Percentiles rank a stretch among this genome's conserved stretches.
Conservation (phyloP, 345 rosid genomes). For the Capsella bursapastoris region DNA sequence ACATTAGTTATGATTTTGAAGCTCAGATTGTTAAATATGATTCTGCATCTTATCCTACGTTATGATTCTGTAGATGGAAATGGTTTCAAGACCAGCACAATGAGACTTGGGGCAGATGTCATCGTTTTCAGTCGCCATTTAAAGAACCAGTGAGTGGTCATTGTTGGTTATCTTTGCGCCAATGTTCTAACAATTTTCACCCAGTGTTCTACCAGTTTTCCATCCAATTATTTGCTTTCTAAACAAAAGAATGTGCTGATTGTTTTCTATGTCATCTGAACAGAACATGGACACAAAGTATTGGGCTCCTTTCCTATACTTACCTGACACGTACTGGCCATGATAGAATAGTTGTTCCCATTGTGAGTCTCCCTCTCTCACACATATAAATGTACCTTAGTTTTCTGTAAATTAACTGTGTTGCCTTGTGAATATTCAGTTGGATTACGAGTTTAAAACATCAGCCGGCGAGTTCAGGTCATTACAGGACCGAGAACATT, state of each 20-base stretch:
- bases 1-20: slow-evolving; percentile 18
- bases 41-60: slow-evolving; percentile 30
- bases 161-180: slow-evolving; percentile 10
- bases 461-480: slow-evolving; percentile 48
- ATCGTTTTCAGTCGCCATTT: slow-evolving; percentile 82
- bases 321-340: slow-evolving; percentile 73
- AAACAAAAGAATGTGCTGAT: slow-evolving; percentile 21
- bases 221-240: slow-evolving; percentile 10
- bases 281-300: slow-evolving; percentile 75
- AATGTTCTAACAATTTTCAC: slow-evolving; percentile 3
- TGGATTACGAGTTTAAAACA: slow-evolving; percentile 69
- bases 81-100: slow-evolving; percentile 97
- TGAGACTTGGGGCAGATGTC: slow-evolving; percentile 98
- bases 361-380: slow-evolving; percentile 61
- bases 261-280: slow-evolving; percentile 33
- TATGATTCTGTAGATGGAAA: slow-evolving; percentile 80
- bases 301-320: slow-evolving; percentile 90
- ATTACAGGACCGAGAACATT: slow-evolving; percentile 64
- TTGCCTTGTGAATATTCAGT: slow-evolving; percentile 51
- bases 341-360: slow-evolving; percentile 92
- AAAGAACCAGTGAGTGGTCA: slow-evolving; percentile 60
- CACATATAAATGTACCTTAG: slow-evolving; percentile 13
- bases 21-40: slow-evolving; percentile 14
- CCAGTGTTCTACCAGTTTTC: slow-evolving; percentile 3
- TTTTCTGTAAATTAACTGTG: slow-evolving; percentile 13